Base-by-base conservation (phyloP, 305 asterid genomes). In the Ilex paraguariensis region DNA sequence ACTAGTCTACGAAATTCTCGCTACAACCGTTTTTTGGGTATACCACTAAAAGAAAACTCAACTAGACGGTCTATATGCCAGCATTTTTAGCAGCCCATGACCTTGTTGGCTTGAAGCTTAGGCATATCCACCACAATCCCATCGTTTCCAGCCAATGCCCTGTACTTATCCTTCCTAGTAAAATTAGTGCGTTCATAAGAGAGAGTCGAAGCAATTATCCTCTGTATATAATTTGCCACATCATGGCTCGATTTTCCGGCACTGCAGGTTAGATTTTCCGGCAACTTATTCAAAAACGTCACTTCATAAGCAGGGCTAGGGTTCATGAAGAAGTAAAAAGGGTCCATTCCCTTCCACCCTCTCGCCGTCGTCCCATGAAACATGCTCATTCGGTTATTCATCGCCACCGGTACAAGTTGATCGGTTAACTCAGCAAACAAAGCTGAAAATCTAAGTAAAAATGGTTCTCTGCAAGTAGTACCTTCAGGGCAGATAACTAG, bases 271-370 rank as follows among this genome's bases (percentile, higher is more conserved):
- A 82, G 60, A 0, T 82, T 79, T 0, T 15, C 7, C 0, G 96
- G 95, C 77, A 83, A 40, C 70, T 86, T 84, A 54, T 75, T 77
- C 78, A 89, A 60, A 64, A 89, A 84, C 0, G 78, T 86, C 28
- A 86, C 88, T 76, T 86, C 95, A 12, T 86, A 84, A 0, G 83
- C 77, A 3, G 96, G 96, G 60, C 81, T 81, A 3, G 95, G 95
- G 76, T 88, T 88, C 95, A 89, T 89, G 77, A 88, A 86, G 54
- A 88, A 84, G 65, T 77, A 89, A 48, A 79, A 84, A 28, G 96
- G 91, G 63, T 86, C 93, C 90, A 86, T 63, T 46, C 86, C 92
- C 65, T 89, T 89, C 88, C 87, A 88, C 2, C 96, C 96, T n/a
- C 87, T 74, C 3, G 95, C 92, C 44, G 95, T 84, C 9, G 95